A percentile compares a stretch with the other conserved stretches of the same genome.
These are phyloP conservation scores for Pyrus pyrifolia DNA, from an alignment of 306 rosid species.

Conservation along the genomic window DNA sequence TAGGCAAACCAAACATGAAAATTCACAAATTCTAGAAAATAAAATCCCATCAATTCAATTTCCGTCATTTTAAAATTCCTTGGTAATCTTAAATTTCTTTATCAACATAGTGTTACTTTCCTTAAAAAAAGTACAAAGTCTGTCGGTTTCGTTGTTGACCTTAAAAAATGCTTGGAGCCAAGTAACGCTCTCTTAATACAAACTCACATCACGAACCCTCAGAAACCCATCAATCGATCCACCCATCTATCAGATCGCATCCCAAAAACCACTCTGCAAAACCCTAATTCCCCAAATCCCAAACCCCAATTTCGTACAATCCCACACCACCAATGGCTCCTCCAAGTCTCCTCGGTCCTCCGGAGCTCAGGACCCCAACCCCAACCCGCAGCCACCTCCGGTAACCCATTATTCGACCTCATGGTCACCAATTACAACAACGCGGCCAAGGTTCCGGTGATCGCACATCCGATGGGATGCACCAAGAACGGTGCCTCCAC, in stretches of 20 bases:
- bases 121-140: not conserved
- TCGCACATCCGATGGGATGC: constrained; percentile 11
- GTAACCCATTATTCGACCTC: constrained; percentile 28
- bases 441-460: not conserved
- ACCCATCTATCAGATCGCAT: not conserved
- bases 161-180: not conserved
- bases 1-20: no score
- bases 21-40: no score
- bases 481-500: constrained; percentile 11
- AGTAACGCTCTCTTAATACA: not conserved
- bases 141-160: not conserved
- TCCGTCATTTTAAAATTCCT: no score
- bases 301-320: not conserved
- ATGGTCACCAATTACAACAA: constrained; percentile 36
- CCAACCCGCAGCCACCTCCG: not conserved
- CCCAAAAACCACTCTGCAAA: not conserved
- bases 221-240: not conserved
- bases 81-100: no score
- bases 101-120: no score
- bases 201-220: not conserved
- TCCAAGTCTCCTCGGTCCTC: constrained; percentile 50
- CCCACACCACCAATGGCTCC: constrained; percentile 26
- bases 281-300: not conserved
- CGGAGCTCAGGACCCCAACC: constrained; percentile 24
- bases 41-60: no score